phyloP scores from a whole-genome alignment of 768 basidiomycete genomes.

The Pisolithus marmoratus region DNA sequence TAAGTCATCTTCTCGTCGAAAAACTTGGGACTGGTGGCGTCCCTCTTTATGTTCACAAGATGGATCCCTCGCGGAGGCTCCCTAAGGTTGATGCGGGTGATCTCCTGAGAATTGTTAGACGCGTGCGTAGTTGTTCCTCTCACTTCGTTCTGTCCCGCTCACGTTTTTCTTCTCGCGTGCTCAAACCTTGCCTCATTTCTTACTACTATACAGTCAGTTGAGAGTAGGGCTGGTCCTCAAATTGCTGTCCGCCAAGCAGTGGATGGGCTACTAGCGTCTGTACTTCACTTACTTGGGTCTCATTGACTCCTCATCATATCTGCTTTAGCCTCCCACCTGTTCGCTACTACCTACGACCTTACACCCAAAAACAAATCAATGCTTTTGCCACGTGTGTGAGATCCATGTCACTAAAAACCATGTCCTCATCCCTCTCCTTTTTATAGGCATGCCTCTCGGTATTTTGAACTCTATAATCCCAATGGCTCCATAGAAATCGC shows the following conservation, averaged over 20 bases:
- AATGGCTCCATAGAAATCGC: conserved; percentile 82
- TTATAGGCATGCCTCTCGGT: conserved; percentile 77
- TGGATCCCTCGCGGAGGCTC: conserved; percentile 72
- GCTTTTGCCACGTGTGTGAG: conserved; percentile 84
- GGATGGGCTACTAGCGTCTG: conserved; percentile 72
- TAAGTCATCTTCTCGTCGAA: conserved; percentile 84
- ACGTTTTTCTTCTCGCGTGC: conserved; percentile 11
- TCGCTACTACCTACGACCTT: conserved; percentile 69
- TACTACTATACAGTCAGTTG: conserved; percentile 45
- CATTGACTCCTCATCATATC: conserved; percentile 11
- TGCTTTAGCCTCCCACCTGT: conserved; percentile 59
- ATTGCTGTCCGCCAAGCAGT: conserved; percentile 66
- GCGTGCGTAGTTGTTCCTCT: conserved; percentile 46
- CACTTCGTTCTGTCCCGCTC: conserved; percentile 26
- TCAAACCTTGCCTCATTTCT: conserved; percentile 19
- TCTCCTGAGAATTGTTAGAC: conserved; percentile 68
- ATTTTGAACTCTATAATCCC: conserved; percentile 83
- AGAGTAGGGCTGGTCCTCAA: conserved; percentile 47
- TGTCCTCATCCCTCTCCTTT: conserved; percentile 21
- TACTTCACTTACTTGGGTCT: conserved; percentile 13
- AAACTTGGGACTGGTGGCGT: conserved; percentile 76
- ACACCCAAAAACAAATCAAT: conserved; percentile 82
- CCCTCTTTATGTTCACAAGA: conserved; percentile 86
- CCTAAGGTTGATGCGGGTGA: conserved; percentile 69
- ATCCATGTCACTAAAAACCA: conserved; percentile 21